These are phyloP conservation scores for Pyricularia sp. DNA, from an alignment of 2,329 filamentous ascomycete genomes.

Conservation along the genomic window DNA sequence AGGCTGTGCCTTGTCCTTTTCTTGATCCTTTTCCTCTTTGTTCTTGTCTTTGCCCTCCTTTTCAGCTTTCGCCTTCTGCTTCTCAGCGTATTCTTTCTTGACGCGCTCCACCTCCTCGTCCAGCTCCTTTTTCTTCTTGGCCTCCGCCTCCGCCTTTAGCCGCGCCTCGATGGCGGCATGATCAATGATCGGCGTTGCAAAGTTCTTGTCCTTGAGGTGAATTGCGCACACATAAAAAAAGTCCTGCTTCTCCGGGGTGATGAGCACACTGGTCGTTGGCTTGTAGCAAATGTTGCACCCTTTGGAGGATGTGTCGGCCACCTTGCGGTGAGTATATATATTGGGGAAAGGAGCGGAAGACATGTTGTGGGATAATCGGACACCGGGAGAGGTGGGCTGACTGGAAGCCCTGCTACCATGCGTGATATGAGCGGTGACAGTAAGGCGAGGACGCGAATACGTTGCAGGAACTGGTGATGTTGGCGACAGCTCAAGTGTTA, in stretches of 20 bases:
- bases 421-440: neutral
- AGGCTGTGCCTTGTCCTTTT: slow-evolving; percentile 22
- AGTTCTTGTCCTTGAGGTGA: slow-evolving; percentile 73
- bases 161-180: slow-evolving; percentile 51
- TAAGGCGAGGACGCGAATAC: neutral
- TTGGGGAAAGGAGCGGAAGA: slow-evolving; percentile 46
- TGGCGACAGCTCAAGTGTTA: neutral
- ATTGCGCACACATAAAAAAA: slow-evolving; percentile 83
- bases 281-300: slow-evolving; percentile 89
- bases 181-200: slow-evolving; percentile 64
- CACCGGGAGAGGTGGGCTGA: neutral
- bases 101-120: slow-evolving; percentile 51
- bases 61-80: slow-evolving; percentile 53
- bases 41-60: slow-evolving; percentile 52
- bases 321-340: slow-evolving; percentile 70
- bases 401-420: neutral
- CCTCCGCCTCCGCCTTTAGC: slow-evolving; percentile 46
- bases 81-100: slow-evolving; percentile 69
- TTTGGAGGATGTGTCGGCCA: slow-evolving; percentile 72
- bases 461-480: neutral
- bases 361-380: neutral
- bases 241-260: slow-evolving; percentile 73
- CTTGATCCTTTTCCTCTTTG: slow-evolving; percentile 29
- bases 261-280: slow-evolving; percentile 71
- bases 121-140: slow-evolving; percentile 51